Percentiles rank a stretch among this genome's conserved stretches.
Evolutionary conservation across 1,139 yeast species (phyloP).

Genomic region (Suhomyces guaymorum): DNA sequence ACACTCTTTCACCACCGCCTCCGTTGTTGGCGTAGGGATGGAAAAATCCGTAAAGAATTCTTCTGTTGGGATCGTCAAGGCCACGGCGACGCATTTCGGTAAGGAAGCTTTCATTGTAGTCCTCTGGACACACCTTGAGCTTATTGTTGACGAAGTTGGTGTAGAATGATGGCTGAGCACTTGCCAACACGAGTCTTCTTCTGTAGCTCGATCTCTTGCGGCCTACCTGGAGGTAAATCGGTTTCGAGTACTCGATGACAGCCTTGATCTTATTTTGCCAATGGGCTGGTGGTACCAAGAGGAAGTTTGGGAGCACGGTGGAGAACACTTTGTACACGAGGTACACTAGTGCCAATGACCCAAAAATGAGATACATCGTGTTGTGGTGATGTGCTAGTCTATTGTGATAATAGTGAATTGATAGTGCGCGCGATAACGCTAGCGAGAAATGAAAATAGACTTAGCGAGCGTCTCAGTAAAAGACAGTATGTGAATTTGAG

Average conservation of each 20-base stretch:
- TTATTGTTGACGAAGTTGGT: slow-evolving; percentile 45
- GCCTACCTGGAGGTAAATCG: slow-evolving; percentile 40
- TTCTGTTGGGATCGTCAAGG: slow-evolving; percentile 41
- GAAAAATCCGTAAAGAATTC: slow-evolving; percentile 73
- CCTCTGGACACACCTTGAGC: slow-evolving; percentile 36
- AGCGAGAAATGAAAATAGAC: too few relatives aligned
- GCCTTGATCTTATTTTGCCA: slow-evolving; percentile 43
- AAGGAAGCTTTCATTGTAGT: slow-evolving; percentile 30
- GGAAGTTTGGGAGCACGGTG: slow-evolving; percentile 37
- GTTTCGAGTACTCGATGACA: slow-evolving; percentile 36
- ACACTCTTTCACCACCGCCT: slow-evolving; percentile 96
- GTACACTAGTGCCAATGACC: slow-evolving; percentile 15
- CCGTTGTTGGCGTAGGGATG: slow-evolving; percentile 97
- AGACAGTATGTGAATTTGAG: too few relatives aligned
- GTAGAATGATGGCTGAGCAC: slow-evolving; percentile 49
- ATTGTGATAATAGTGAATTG: too few relatives aligned
- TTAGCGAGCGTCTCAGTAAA: too few relatives aligned
- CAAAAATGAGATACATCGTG: slow-evolving; percentile 7
- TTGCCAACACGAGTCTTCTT: slow-evolving; percentile 55
- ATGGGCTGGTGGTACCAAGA: slow-evolving; percentile 45
- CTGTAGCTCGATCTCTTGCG: slow-evolving; percentile 48
- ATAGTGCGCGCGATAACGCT: too few relatives aligned
- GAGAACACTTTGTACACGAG: slow-evolving; percentile 21
- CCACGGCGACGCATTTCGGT: slow-evolving; percentile 36
- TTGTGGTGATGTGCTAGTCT: background rate